These are phyloP conservation scores for Tolypocladium inflatum DNA, from an alignment of 2,329 filamentous ascomycete species.

Conservation along the genomic window DNA sequence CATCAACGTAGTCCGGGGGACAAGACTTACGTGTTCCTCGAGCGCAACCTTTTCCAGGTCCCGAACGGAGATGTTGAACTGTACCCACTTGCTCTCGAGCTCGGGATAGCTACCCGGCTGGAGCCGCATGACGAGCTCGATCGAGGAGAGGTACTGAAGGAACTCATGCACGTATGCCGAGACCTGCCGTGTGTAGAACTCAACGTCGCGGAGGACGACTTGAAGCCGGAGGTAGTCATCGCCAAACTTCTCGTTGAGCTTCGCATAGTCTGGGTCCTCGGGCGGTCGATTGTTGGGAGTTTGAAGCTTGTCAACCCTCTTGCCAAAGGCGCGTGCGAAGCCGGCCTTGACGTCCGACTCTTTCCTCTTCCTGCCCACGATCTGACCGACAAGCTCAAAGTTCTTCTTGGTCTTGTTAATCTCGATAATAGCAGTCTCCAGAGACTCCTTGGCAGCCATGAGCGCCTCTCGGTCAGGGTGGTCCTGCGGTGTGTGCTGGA, in stretches of 20 bases:
- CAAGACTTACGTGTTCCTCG: conserved; percentile 64
- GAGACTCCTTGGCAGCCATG: conserved; percentile 35
- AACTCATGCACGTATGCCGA: conserved; percentile 74
- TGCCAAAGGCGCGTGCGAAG: conserved; percentile 80
- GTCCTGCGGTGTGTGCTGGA: conserved; percentile 68
- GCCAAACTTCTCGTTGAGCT: conserved; percentile 76
- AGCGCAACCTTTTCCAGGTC: conserved; percentile 78
- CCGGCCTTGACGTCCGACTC: conserved; percentile 81
- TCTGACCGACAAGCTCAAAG: conserved; percentile 83
- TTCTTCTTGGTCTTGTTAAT: conserved; percentile 97
- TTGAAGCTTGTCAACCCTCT: conserved; percentile 77
- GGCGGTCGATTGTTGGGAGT: conserved; percentile 49
- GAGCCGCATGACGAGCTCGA: conserved; percentile 71
- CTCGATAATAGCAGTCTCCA: conserved; percentile 63
- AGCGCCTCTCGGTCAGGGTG: conserved; percentile 75
- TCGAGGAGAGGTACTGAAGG: conserved; percentile 67
- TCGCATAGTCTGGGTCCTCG: conserved; percentile 75
- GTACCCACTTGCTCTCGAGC: conserved; percentile 88
- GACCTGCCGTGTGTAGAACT: conserved; percentile 79
- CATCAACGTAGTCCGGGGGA: not conserved
- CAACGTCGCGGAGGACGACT: conserved; percentile 87
- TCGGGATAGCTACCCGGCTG: conserved; percentile 69
- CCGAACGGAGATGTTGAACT: conserved; percentile 77
- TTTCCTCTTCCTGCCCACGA: conserved; percentile 76
- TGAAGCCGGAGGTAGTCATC: conserved; percentile 90